Evolutionary conservation across 345 rosid species (phyloP).

Genomic region (Durio zibethinus): DNA sequence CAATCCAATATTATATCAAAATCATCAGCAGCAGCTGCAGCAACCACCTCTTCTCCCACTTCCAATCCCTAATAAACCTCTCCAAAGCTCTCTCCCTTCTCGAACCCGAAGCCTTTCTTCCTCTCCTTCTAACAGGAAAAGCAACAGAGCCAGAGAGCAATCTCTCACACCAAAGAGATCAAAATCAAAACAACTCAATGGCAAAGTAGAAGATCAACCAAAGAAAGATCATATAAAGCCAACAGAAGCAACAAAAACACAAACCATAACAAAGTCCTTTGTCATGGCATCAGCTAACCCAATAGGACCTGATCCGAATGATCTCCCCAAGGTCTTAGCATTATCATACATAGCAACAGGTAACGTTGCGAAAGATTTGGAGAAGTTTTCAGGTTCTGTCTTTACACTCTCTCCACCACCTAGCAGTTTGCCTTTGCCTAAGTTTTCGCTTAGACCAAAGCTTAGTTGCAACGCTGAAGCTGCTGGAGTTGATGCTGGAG

Average conservation of each 20-base stretch:
- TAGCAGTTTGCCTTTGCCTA: slow-evolving; percentile 75
- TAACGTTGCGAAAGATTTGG: slow-evolving; percentile 12
- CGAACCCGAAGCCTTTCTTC: slow-evolving; percentile 26
- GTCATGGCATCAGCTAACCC: slow-evolving; percentile 18
- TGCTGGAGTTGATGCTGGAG: slow-evolving; percentile 47
- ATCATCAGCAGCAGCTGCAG: slow-evolving; percentile 7
- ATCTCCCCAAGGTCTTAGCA: slow-evolving; percentile 35
- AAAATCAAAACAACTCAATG: slow-evolving; percentile 27
- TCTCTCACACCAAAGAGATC: slow-evolving; percentile 39
- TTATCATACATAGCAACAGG: slow-evolving; percentile 6
- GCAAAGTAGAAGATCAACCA: not conserved
- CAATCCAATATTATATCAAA: slow-evolving; percentile 1
- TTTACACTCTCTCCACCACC: slow-evolving; percentile 58
- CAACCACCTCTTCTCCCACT: slow-evolving; percentile 75
- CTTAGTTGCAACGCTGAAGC: slow-evolving; percentile 55
- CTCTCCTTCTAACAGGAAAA: slow-evolving; percentile 20
- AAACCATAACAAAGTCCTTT: not conserved
- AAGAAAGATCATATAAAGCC: slow-evolving; percentile 13
- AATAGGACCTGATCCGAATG: slow-evolving; percentile 44
- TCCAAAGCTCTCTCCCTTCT: slow-evolving; percentile 37
- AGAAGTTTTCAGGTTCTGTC: slow-evolving; percentile 36
- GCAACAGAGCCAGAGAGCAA: slow-evolving; percentile 29
- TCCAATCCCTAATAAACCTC: slow-evolving; percentile 31
- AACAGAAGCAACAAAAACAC: not conserved
- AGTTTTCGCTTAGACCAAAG: slow-evolving; percentile 54